These are phyloP conservation scores for Parsonsia alboflavescens DNA, from an alignment of 257 asterid genomes.

Conservation along the genomic window DNA sequence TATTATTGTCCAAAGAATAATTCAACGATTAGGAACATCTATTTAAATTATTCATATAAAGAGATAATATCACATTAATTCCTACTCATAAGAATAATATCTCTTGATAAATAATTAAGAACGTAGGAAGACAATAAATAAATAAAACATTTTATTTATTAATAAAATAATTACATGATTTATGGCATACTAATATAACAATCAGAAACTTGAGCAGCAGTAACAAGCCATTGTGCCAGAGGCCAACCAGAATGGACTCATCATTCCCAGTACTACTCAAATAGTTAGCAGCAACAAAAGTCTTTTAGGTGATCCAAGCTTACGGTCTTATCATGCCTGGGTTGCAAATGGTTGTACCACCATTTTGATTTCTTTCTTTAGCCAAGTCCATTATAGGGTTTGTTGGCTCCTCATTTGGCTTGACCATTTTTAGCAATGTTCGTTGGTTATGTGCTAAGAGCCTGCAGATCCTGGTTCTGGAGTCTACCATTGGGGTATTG, in stretches of 20 bases:
- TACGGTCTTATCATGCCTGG: constrained; percentile 86
- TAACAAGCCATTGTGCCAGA: constrained; percentile 6
- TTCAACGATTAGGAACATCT: too few species aligned
- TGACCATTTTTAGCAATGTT: constrained; percentile 49
- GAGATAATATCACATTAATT: too few species aligned
- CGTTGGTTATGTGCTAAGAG: constrained; percentile 62
- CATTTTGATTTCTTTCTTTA: constrained; percentile 54
- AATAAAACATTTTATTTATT: too few species aligned
- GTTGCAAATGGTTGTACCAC: constrained; percentile 66
- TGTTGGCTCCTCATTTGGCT: constrained; percentile 37
- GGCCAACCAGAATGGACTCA: background rate
- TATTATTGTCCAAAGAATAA: too few species aligned
- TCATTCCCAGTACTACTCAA: background rate
- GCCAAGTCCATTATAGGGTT: constrained; percentile 41
- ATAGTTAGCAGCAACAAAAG: constrained; percentile 10
- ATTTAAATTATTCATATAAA: too few species aligned
- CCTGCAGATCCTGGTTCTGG: constrained; percentile 79
- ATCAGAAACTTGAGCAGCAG: background rate
- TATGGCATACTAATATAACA: too few species aligned
- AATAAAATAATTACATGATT: too few species aligned
- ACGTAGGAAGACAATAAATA: too few species aligned
- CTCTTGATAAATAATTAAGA: too few species aligned
- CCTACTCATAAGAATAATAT: too few species aligned
- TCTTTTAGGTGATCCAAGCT: constrained; percentile 37
- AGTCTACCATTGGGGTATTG: constrained; percentile 87